Percentiles rank a stretch among this genome's conserved stretches.
These are phyloP conservation scores for Globisporangium echinulatum DNA, from an alignment of 352 stramenopile genomes.

Conservation along the genomic window DNA sequence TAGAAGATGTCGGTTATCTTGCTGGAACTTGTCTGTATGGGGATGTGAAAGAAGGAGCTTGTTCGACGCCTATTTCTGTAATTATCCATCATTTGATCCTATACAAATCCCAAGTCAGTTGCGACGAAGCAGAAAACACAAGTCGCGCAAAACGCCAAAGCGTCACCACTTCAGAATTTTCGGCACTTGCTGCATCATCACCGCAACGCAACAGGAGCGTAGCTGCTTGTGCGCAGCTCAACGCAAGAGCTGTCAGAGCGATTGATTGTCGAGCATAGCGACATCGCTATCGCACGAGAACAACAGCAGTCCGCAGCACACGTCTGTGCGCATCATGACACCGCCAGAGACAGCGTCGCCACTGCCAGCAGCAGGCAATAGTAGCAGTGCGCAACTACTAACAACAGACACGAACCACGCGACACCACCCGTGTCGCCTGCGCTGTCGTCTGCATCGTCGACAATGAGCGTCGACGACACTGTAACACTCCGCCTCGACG, in stretches of 20 bases:
- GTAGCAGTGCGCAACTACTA: too few relatives aligned
- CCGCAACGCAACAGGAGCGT: too few relatives aligned
- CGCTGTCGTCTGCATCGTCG: conserved; percentile 11
- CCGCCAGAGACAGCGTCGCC: conserved; percentile 2
- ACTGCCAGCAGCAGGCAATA: neutral
- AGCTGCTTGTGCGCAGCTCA: too few relatives aligned
- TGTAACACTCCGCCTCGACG: conserved; percentile 3
- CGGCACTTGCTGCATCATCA: too few relatives aligned
- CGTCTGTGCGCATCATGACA: conserved; percentile 8
- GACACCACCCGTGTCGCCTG: conserved; percentile 9
- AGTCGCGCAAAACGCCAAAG: neutral
- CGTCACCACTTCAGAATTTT: neutral
- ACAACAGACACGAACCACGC: neutral
- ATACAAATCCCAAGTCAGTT: too few relatives aligned
- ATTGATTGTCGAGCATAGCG: neutral
- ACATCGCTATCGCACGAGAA: conserved; percentile 8
- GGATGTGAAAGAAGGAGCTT: too few relatives aligned
- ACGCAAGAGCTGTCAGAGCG: too few relatives aligned
- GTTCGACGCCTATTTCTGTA: too few relatives aligned
- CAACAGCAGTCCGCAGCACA: conserved; percentile 11
- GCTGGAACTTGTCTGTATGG: too few relatives aligned
- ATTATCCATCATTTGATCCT: too few relatives aligned
- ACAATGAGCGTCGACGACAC: conserved; percentile 3
- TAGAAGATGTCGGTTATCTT: too few relatives aligned
- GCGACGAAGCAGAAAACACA: neutral